Evolutionary conservation across 306 rosid genomes (phyloP).

Genomic region (Calophaca sinica): DNA sequence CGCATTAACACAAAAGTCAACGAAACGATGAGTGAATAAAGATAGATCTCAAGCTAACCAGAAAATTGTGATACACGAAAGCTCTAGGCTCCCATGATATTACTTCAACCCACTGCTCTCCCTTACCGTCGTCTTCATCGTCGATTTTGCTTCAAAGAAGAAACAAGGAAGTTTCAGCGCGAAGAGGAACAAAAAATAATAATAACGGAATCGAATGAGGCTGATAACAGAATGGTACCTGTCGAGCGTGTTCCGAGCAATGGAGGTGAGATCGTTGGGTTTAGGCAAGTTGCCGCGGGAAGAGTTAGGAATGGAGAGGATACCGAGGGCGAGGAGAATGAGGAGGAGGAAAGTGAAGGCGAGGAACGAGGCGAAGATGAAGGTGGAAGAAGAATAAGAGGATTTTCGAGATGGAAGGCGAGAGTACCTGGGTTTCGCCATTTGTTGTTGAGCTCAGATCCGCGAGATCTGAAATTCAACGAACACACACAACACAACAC

Average conservation of each 20-base stretch:
- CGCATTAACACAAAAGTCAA: neutral
- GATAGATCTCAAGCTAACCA: conserved; percentile 57
- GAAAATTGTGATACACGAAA: conserved; percentile 85
- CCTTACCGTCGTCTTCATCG: conserved; percentile 60
- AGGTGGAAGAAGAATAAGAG: conserved; percentile 58
- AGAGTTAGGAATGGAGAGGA: conserved; percentile 79
- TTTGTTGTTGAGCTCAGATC: conserved; percentile 34
- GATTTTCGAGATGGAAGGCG: conserved; percentile 74
- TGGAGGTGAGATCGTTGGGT: conserved; percentile 88
- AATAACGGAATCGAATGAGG: neutral
- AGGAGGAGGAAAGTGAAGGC: conserved; percentile 80
- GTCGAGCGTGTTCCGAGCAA: conserved; percentile 56
- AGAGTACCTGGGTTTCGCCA: conserved; percentile 74
- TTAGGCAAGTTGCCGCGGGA: conserved; percentile 59
- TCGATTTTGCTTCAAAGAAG: conserved; percentile 40
- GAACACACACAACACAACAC: neutral
- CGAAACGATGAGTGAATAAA: neutral
- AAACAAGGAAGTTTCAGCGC: conserved; percentile 8
- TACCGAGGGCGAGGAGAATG: conserved; percentile 87
- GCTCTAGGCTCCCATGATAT: conserved; percentile 99
- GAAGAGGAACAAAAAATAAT: neutral
- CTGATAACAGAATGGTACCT: conserved; percentile 45
- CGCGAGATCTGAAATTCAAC: conserved; percentile 41
- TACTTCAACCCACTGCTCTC: conserved; percentile 88
- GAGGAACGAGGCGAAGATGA: conserved; percentile 68